phyloP scores from a whole-genome alignment of 768 basidiomycete species.

The Neoboletus magnificus region DNA sequence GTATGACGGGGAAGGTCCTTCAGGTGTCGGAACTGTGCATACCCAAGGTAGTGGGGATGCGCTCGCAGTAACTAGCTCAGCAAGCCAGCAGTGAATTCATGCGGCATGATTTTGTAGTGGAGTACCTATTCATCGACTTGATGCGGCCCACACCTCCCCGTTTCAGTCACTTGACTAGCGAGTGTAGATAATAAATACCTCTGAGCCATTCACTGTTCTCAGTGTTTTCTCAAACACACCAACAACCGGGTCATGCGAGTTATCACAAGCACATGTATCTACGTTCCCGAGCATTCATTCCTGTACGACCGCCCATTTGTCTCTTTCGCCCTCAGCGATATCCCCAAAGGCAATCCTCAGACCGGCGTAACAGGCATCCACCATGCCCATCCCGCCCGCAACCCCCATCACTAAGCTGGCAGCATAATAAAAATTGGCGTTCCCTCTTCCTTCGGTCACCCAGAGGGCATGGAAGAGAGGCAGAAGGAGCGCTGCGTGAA shows the following conservation, averaged over 20 bases:
- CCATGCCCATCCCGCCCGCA: slow-evolving; percentile 76
- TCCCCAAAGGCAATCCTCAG: slow-evolving; percentile 67
- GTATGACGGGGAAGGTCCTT: neutral
- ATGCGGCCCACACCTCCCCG: neutral
- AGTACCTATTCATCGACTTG: neutral
- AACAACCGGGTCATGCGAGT: neutral
- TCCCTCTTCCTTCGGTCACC: slow-evolving; percentile 88
- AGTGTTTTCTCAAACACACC: neutral
- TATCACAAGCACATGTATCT: neutral
- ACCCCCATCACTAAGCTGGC: slow-evolving; percentile 91
- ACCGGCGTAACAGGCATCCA: slow-evolving; percentile 84
- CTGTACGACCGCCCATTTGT: slow-evolving; percentile 30
- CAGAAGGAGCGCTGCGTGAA: slow-evolving; percentile 80
- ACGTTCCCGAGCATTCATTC: slow-evolving; percentile 10
- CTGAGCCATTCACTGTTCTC: neutral
- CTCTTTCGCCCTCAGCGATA: slow-evolving; percentile 38
- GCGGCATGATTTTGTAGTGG: neutral
- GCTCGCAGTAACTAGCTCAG: neutral
- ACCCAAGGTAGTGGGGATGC: neutral
- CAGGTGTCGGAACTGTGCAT: neutral
- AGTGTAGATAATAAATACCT: neutral
- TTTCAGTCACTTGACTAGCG: neutral
- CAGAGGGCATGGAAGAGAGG: slow-evolving; percentile 92
- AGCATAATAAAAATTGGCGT: slow-evolving; percentile 98
- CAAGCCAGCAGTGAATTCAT: neutral